Evolutionary conservation across 306 rosid species (phyloP), one percentile per base, ranked within the genome.

Genomic region (Cucumis hystrix): DNA sequence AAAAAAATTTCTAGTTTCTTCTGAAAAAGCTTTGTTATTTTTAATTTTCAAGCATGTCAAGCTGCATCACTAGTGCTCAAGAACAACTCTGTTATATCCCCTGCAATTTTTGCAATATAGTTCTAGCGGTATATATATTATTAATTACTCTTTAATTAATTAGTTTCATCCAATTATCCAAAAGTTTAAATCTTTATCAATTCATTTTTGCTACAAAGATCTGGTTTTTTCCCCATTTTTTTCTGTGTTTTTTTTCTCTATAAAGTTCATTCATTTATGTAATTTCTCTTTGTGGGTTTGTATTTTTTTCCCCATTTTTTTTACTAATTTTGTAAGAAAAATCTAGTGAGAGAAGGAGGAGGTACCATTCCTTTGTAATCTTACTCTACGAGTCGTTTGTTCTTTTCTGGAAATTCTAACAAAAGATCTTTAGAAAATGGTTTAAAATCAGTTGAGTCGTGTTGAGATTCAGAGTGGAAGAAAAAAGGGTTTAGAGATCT

Each of bases 1-100:
- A 8, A 41, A 41, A 28, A 28, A 3, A 28, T 28, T 78, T 76
- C 66, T 14, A 71, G 40, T 47, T 54, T 14, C 39, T 17, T 14
- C 30, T 21, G 30, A 28, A 67, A 65, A 65, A 77, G 23, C 33
- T 72, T 80, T 4, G 20, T 59, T 25, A 16, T 49, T 55, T 43
- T 55, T 41, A 39, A 18, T 40, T 41, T 16, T 41, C 37, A 40
- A 75, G 10, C 84, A 93, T 94, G 97, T 86, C 96, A 33, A 90
- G 81, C 92, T 85, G 93, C 84, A 73, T 81, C 83, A 90, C 82
- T 79, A 88, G 82, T 83, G 86, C 76, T 40, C 88, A 97, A 75
- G 97, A 94, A 80, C 95, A 94, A 84, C 92, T 94, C 65, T 94
- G 98, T 88, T 94, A 94, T 86, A 94, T 94, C 86, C 98, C 96